These are phyloP conservation scores for Olyra latifolia DNA, from an alignment of 176 grass and related monocot genomes.

Conservation along the genomic window DNA sequence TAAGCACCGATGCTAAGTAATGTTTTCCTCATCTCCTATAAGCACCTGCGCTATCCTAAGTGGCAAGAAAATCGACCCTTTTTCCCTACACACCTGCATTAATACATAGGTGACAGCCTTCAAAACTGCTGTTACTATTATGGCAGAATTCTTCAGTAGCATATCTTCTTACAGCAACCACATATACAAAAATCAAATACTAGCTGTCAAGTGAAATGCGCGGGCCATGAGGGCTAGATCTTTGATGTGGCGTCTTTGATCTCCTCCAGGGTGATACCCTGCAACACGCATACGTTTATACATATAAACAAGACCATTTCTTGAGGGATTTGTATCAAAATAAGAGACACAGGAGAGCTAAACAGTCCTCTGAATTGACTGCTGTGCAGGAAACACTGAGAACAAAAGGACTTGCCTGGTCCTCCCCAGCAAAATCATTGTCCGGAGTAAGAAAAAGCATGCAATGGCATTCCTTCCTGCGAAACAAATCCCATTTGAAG, in stretches of 20 bases:
- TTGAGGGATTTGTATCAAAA: neutral
- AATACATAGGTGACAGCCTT: slow-evolving; percentile 9
- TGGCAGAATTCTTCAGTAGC: neutral
- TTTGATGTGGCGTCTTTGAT: slow-evolving; percentile 88
- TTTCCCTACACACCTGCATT: too few species aligned
- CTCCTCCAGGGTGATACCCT: slow-evolving; percentile 75
- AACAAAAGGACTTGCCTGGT: slow-evolving; percentile 56
- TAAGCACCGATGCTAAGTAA: too few species aligned
- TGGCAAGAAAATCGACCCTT: too few species aligned
- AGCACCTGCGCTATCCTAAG: too few species aligned
- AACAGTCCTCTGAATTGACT: neutral
- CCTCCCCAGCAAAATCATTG: slow-evolving; percentile 86
- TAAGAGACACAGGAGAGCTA: neutral
- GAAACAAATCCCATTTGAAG: slow-evolving; percentile 17
- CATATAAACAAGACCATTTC: slow-evolving; percentile 2
- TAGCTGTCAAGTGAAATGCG: neutral
- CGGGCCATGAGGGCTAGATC: slow-evolving; percentile 40
- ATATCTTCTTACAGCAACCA: slow-evolving; percentile 23
- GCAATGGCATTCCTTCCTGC: slow-evolving; percentile 95
- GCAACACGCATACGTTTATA: neutral
- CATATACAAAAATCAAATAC: slow-evolving; percentile 21
- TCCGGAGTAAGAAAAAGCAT: slow-evolving; percentile 98
- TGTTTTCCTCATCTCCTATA: too few species aligned
- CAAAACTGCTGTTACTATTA: slow-evolving; percentile 19
- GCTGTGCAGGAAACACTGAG: neutral